Base-by-base conservation (phyloP, 2,329 filamentous ascomycete genomes). In the Metarhizium humberi region DNA sequence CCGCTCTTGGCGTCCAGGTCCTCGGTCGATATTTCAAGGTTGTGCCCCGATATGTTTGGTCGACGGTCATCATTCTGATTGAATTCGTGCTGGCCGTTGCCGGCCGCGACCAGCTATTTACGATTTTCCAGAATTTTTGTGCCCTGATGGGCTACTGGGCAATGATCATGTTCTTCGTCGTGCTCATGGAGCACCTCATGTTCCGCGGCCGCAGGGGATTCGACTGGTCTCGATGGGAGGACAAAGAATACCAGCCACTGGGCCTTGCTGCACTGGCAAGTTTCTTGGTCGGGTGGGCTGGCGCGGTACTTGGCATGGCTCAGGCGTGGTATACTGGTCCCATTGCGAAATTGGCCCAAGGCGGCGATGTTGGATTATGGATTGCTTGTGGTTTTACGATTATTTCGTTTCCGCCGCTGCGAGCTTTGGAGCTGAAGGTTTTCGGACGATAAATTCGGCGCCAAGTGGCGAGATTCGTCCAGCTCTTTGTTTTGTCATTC, bases 361-460 rank as follows among this genome's bases (percentile, higher is more conserved):
- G 45, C 68, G 73, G 55, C 63, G 73, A 69, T 30, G 73, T 70
- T 51, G 81, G 80, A 20, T 67, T 77, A 38, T 75, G 74, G 4
- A 83, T 88, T 60, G 85, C 88, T 66, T 66, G 88, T 50, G 85
- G 76, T 0, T 88, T 88, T 65, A 75, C 72, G 1, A 85, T 89
- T 62, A 67, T 69, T 1, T 51, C 60, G 0, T 69, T 68, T 42
- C 62, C 64, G 0, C 60, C 63, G 0, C 40, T 69, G 36, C 57
- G 67, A 48, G 59, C 59, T 16, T 49, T 68, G 13, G 67, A 69
- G 54, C 54, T 69, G 3, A 65, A 61, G 54, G n/a, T 59, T 0
- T 56, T 67, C 4, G 60, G 60, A 25, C 63, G 64, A 16, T 67
- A 43, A 60, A 32, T 8, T 3, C 11, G 48, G 11, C 6, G 1